These are phyloP conservation scores for Orychophragmus violaceus DNA, from an alignment of 345 rosid genomes.

Conservation along the genomic window DNA sequence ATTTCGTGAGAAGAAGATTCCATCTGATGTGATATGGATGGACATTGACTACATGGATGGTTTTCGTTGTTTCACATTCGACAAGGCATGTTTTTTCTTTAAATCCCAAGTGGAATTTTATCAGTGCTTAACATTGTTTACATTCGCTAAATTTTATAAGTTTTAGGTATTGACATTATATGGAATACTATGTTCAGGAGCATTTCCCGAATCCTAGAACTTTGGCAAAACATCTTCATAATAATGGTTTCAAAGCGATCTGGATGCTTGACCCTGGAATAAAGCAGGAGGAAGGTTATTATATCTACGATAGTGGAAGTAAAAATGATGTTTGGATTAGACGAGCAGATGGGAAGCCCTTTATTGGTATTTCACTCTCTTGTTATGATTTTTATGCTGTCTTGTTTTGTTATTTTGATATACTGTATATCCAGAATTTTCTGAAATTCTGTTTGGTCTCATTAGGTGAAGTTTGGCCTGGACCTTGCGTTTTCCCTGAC, in stretches of 20 bases:
- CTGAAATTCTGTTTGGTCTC: constrained; percentile 17
- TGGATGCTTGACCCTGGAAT: constrained; percentile 99
- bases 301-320: constrained; percentile 62
- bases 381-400: background rate
- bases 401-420: background rate
- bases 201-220: constrained; percentile 60
- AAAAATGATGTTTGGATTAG: constrained; percentile 59
- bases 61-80: constrained; percentile 91
- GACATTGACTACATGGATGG: constrained; percentile 99
- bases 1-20: constrained; percentile 79
- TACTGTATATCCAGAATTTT: background rate
- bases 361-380: constrained; percentile 43
- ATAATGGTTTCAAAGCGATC: constrained; percentile 71
- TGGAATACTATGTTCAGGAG: constrained; percentile 40
- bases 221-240: constrained; percentile 55
- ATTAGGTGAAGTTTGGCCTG: constrained; percentile 95
- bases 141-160: background rate
- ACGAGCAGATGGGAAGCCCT: constrained; percentile 58
- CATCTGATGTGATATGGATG: constrained; percentile 95
- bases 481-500: constrained; percentile 88
- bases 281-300: constrained; percentile 67
- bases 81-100: constrained; percentile 46
- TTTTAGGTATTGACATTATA: constrained; percentile 9
- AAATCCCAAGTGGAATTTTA: background rate
- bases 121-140: background rate